These are phyloP conservation scores for Pestalotiopsis sp. DNA, from an alignment of 2,329 filamentous ascomycete species.

Conservation along the genomic window DNA sequence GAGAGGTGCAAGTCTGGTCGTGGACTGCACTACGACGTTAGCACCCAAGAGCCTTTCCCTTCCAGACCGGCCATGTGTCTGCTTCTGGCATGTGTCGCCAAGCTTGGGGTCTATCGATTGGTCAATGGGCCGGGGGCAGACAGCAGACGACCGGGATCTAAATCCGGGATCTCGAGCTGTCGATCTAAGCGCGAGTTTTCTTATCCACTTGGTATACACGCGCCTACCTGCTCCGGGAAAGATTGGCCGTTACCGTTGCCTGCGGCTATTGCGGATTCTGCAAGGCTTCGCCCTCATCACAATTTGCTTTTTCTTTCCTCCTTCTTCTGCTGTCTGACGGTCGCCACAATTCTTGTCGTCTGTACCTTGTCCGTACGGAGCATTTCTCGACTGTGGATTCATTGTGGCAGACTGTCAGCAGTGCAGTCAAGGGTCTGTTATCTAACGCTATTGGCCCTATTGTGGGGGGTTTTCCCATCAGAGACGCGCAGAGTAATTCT, in stretches of 20 bases:
- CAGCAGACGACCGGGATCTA: not conserved
- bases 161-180: not conserved
- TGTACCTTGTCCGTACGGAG: not conserved
- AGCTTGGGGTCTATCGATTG: slow-evolving; percentile 1
- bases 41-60: too few relatives aligned
- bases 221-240: not conserved
- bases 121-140: slow-evolving; percentile 1
- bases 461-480: not conserved
- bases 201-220: slow-evolving; percentile 5
- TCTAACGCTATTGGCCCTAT: not conserved
- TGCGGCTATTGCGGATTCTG: slow-evolving; percentile 1
- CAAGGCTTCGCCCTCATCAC: slow-evolving; percentile 3
- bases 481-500: not conserved
- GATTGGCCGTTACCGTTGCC: slow-evolving; percentile 3
- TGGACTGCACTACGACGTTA: too few relatives aligned
- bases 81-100: slow-evolving; percentile 3
- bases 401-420: not conserved
- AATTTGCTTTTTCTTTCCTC: not conserved
- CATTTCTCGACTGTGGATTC: too few relatives aligned
- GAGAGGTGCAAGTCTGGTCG: not conserved
- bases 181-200: not conserved
- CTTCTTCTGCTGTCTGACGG: not conserved
- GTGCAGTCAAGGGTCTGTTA: not conserved
- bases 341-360: not conserved
- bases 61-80: not conserved